Evolutionary conservation across 352 stramenopile genomes (phyloP).

Genomic region (Thalassiosira sp.): DNA sequence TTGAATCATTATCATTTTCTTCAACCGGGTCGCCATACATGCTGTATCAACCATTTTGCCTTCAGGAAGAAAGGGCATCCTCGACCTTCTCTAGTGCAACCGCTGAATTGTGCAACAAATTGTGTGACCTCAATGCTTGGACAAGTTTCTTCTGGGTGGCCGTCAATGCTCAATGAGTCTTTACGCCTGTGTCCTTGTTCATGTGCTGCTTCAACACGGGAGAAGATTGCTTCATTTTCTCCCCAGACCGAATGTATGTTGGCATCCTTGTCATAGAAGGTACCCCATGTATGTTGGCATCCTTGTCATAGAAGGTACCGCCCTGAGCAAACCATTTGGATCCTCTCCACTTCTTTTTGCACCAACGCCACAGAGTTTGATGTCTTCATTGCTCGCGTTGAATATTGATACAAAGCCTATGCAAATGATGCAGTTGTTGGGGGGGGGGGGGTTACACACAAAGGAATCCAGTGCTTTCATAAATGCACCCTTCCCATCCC

Average conservation of each 20-base stretch:
- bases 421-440: background rate
- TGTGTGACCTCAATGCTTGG: constrained; percentile 14
- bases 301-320: constrained; percentile 23
- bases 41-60: background rate
- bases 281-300: too few relatives aligned
- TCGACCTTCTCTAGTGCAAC: background rate
- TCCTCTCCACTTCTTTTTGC: constrained; percentile 12
- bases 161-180: background rate
- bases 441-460: background rate
- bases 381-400: background rate
- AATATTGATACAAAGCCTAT: background rate
- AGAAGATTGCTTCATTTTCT: too few relatives aligned
- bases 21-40: background rate
- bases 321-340: constrained; percentile 19
- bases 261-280: background rate
- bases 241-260: background rate
- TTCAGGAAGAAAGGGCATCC: constrained; percentile 14
- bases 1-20: constrained; percentile 6
- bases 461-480: background rate
- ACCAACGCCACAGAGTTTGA: background rate
- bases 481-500: background rate
- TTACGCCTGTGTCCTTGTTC: constrained; percentile 1
- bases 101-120: constrained; percentile 33
- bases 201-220: background rate
- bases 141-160: background rate